Base-by-base conservation (phyloP, 495 filamentous ascomycete species). In the Clavariopsis aquatica region DNA sequence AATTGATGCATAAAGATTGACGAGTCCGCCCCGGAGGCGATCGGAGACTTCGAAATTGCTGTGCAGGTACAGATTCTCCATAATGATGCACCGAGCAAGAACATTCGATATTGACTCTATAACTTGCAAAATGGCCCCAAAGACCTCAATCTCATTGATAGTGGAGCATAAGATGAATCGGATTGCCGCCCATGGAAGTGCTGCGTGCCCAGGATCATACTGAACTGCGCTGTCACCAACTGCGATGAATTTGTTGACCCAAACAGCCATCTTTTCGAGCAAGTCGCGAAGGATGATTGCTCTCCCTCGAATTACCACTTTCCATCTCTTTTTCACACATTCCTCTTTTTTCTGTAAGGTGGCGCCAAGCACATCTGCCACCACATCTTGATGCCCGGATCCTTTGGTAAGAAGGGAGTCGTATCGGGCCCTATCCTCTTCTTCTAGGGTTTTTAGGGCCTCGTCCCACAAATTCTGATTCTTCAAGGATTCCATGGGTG, bases 111-210 rank as follows among this genome's bases (percentile, higher is more conserved):
- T n/a, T n/a, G n/a, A n/a, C n/a, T n/a, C n/a, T n/a, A n/a, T n/a
- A n/a, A n/a, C n/a, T n/a, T n/a, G n/a, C n/a, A n/a, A n/a, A n/a
- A n/a, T n/a, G n/a, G n/a, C n/a, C n/a, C n/a, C n/a, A n/a, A n/a
- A n/a, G n/a, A n/a, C n/a, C n/a, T n/a, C n/a, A n/a, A n/a, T n/a
- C n/a, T n/a, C n/a, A n/a, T n/a, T n/a, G n/a, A n/a, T n/a, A n/a
- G n/a, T n/a, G n/a, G n/a, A n/a, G n/a, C n/a, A n/a, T n/a, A 81
- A 66, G 15, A 80, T 55, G 54, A 79, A 78, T 17, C 76, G 64
- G 13, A 82, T 62, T 10, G 61, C 77, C 7, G 75, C 80, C 80
- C 80, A 81, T 12, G 80, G 78, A 45, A 81, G 65, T 17, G 73
- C 72, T 24, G 75, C 74, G 72, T 81, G 77, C 1, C 52, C 69